Conservation (phyloP, 106 monocot genomes). For the Apostasia ramifera region DNA sequence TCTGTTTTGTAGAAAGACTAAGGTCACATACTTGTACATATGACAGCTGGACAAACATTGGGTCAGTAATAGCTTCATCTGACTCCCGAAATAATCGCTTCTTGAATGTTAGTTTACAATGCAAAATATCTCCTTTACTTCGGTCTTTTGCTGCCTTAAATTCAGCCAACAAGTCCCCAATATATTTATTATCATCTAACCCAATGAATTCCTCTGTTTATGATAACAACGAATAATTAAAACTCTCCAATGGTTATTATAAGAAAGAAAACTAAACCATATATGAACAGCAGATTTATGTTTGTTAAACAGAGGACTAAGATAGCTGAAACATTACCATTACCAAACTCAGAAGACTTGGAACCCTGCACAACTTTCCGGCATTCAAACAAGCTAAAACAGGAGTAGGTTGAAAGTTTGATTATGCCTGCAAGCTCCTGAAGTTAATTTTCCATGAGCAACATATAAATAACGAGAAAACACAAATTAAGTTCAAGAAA, state of each 20-base stretch:
- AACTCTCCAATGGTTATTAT: not conserved
- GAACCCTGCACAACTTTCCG: conserved; percentile 86
- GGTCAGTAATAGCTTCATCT: conserved; percentile 89
- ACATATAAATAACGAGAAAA: conserved; percentile 4
- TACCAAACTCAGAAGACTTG: conserved; percentile 72
- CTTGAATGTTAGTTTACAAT: conserved; percentile 92
- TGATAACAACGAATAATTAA: conserved; percentile 5
- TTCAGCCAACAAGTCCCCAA: conserved; percentile 88
- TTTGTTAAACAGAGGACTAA: not conserved
- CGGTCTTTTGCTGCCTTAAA: conserved; percentile 94
- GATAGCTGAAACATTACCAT: conserved; percentile 40
- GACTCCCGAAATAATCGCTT: conserved; percentile 95
- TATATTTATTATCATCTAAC: conserved; percentile 97
- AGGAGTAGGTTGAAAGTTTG: conserved; percentile 84
- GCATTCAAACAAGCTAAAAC: conserved; percentile 98
- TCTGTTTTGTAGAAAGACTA: not conserved
- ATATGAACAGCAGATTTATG: too few species aligned
- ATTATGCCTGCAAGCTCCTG: conserved; percentile 97
- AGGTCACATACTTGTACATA: conserved; percentile 80
- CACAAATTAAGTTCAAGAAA: not conserved
- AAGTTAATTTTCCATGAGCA: conserved; percentile 9
- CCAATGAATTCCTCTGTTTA: conserved; percentile 87
- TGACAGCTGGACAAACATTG: conserved; percentile 95
- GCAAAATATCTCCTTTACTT: conserved; percentile 92
- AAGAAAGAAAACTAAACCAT: not conserved